These are phyloP conservation scores for Cinnamomum micranthum DNA, from an alignment of 164 flowering plant species.

Conservation along the genomic window DNA sequence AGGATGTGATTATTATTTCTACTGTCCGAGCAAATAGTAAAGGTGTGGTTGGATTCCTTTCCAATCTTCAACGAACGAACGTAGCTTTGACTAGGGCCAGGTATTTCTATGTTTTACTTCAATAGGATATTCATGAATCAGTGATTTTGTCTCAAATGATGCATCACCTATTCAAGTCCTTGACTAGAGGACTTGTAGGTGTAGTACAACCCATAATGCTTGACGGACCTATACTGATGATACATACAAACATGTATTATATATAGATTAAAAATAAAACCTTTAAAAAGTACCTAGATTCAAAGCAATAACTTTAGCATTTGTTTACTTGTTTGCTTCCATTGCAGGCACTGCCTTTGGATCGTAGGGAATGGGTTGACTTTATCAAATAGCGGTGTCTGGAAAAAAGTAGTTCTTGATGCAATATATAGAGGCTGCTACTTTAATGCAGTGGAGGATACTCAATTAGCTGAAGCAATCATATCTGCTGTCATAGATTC, in stretches of 20 bases:
- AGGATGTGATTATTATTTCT: conserved; percentile 51
- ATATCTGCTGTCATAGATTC: conserved; percentile 37
- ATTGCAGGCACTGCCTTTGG: conserved; percentile 47
- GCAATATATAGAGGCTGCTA: conserved; percentile 21
- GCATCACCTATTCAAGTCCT: neutral
- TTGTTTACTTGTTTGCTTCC: conserved; percentile 33
- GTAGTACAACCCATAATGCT: neutral
- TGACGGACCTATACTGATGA: neutral
- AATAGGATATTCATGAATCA: neutral
- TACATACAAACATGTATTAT: neutral
- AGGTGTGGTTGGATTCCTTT: conserved; percentile 48
- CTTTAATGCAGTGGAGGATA: conserved; percentile 16
- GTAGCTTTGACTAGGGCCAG: conserved; percentile 70
- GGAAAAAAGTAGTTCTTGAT: conserved; percentile 22
- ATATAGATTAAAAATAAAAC: neutral
- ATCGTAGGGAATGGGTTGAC: conserved; percentile 25
- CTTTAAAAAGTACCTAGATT: neutral
- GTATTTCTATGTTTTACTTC: conserved; percentile 25
- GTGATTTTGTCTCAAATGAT: too few relatives aligned
- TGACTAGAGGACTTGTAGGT: neutral
- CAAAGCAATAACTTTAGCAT: neutral
- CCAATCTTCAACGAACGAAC: conserved; percentile 44
- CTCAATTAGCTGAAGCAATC: conserved; percentile 25
- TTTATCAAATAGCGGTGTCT: conserved; percentile 13
- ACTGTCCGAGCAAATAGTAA: conserved; percentile 43